phyloP scores from a whole-genome alignment of 306 rosid genomes.

The Acacia acuminata region DNA sequence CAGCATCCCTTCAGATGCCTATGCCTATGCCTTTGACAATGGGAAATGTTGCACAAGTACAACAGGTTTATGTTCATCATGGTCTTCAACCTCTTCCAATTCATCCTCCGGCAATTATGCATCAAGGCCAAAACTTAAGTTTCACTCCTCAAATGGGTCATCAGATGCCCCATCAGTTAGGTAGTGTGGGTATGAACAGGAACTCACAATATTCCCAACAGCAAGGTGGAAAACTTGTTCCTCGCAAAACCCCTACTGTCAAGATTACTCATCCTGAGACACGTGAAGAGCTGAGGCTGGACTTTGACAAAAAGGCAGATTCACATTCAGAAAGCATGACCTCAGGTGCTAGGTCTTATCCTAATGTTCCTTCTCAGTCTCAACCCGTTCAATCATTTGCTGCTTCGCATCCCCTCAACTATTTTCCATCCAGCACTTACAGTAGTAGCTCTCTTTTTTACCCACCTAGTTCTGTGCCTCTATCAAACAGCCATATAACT shows the following conservation, averaged over 20 bases:
- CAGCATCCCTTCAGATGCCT: constrained; percentile 70
- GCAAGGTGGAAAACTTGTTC: constrained; percentile 76
- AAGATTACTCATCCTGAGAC: constrained; percentile 98
- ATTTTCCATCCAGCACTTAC: constrained; percentile 47
- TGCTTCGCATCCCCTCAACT: constrained; percentile 52
- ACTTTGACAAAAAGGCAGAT: constrained; percentile 77
- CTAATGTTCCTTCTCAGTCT: constrained; percentile 59
- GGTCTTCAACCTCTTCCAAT: constrained; percentile 79
- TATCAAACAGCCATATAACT: constrained; percentile 59
- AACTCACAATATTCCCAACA: constrained; percentile 67
- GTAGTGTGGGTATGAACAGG: constrained; percentile 65
- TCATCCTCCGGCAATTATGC: constrained; percentile 75
- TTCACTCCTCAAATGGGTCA: constrained; percentile 68
- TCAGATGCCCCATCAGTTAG: constrained; percentile 68
- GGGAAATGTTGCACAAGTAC: constrained; percentile 79
- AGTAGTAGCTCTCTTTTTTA: constrained; percentile 45
- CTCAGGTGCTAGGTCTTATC: constrained; percentile 62
- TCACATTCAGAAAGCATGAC: constrained; percentile 63
- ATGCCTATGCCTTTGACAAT: constrained; percentile 60
- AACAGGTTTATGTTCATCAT: constrained; percentile 59
- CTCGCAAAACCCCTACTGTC: constrained; percentile 67
- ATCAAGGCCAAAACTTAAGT: constrained; percentile 68
- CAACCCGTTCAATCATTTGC: constrained; percentile 64
- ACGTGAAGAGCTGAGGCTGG: constrained; percentile 83
- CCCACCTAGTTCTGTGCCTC: constrained; percentile 55